Evolutionary conservation across 768 basidiomycete genomes (phyloP), one percentile per base, ranked within the genome.

Genomic region (Dictyophora rubrovolvata): DNA sequence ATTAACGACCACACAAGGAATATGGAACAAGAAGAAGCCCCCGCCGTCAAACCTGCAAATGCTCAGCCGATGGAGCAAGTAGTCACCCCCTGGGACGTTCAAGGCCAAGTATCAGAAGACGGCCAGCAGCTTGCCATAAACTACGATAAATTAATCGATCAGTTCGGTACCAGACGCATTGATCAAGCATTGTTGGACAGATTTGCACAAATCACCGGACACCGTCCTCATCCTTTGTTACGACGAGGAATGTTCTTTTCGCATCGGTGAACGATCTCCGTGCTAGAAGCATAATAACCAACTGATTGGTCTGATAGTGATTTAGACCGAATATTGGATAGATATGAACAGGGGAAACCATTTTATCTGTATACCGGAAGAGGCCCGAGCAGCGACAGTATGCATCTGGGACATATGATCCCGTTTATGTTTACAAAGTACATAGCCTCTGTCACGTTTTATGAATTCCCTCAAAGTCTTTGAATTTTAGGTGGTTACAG

Each of bases 291-390:
- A 28, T 50, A 54, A 23, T 36, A 22, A 42, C 10, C 28, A 62
- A 60, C 64, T 59, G 48, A 51, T 50, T 46, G 33, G 34, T 60
- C 22, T 8, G 4, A 10, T 66, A 97, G 94, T 55, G 96, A 99
- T 56, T 85, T 99, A 65, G 87, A 93, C 73, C 82, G 83, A 65
- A 96, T 99, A 56, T 75, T 99, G 60, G 93, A 96, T 71, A 86
- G 93, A 62, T 97, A 89, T 71, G 95, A 98, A 71, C 87, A 95
- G 67, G 86, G 90, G 16, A 96, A 98, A 70, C 96, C 94, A 1
- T 98, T 97, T 75, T 99, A 89, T 77, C 74, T 99, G 63, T 99
- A 99, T 72, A 99, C 96, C 1, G 96, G 96, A 34, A 83, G 96
- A 60, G 96, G 96, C 11, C 96, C 96, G 18, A 92, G 89, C 63